Evolutionary conservation across 495 filamentous ascomycete genomes (phyloP), one percentile per base, ranked within the genome.

Genomic region (Thozetella sp.): DNA sequence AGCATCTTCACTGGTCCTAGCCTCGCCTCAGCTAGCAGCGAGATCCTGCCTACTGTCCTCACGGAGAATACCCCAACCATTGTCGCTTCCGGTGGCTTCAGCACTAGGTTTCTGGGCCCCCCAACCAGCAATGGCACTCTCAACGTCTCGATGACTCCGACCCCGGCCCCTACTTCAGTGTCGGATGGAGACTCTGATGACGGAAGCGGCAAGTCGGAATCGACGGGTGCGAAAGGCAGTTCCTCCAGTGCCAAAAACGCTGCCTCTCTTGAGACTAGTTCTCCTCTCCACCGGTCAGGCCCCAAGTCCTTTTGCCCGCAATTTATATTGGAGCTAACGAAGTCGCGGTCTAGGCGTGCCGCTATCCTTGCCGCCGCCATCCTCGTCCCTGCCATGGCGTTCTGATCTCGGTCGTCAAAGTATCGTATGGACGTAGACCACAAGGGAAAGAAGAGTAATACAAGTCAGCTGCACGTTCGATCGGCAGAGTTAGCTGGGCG

Each of bases 111-210:
- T 48, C n/a, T 48, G 43, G 20, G 11, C 43, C 4, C 20, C 6
- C 43, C n/a, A n/a, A 48, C 43, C 10, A 48, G n/a, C 43, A 48
- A 48, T n/a, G 43, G 43, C 43, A 48, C 43, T 19, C 43, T 48
- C 43, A 48, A n/a, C 20, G 43, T 48, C 43, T 48, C 43, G n/a
- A 48, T 48, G 43, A 48, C 43, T n/a, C 43, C 43, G 3, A 48
- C 43, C 6, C 20, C 43, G 6, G 43, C 43, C n/a, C n/a, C 43
- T 20, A 48, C n/a, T n/a, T n/a, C n/a, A n/a, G n/a, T 20, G n/a
- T 19, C 43, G 10, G 43, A 48, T 9, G n/a, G 10, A 4, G 20
- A n/a, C 43, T 48, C 43, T 10, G 43, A n/a, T 3, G 43, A 48
- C 3, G 43, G 20, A 10, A 48, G n/a, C n/a, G 43, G n/a, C n/a